Percentiles rank a stretch among this genome's conserved stretches.
phyloP scores from a whole-genome alignment of 2,329 filamentous ascomycete genomes.

The Colletotrichum gigasporum region DNA sequence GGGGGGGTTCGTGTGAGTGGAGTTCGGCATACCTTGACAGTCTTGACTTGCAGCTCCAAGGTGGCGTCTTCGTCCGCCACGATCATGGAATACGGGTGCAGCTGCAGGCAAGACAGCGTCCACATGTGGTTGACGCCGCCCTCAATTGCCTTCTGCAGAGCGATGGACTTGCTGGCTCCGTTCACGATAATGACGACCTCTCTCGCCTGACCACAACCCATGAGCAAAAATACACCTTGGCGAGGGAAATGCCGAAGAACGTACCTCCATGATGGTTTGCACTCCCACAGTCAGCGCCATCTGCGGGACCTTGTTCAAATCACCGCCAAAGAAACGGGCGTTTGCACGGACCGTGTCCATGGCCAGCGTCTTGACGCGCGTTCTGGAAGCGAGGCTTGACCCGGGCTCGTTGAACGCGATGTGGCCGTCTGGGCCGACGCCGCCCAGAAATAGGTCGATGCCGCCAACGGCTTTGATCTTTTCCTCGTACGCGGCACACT shows the following conservation, averaged over 20 bases:
- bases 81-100: constrained; percentile 77
- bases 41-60: constrained; percentile 71
- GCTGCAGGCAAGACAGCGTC: constrained; percentile 78
- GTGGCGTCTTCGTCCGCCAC: constrained; percentile 80
- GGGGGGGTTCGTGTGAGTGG: too few species aligned
- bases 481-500: constrained; percentile 78
- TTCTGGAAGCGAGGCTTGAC: constrained; percentile 74
- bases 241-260: constrained; percentile 58
- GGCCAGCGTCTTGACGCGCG: constrained; percentile 79
- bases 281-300: constrained; percentile 45
- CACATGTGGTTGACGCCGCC: constrained; percentile 83
- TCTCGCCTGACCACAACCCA: constrained; percentile 70
- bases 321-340: constrained; percentile 64
- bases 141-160: constrained; percentile 78
- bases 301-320: constrained; percentile 33
- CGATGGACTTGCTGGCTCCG: constrained; percentile 76
- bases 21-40: constrained; percentile 66
- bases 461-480: constrained; percentile 74
- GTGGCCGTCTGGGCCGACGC: constrained; percentile 81
- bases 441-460: constrained; percentile 81
- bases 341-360: constrained; percentile 83
- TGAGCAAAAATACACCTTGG: constrained; percentile 67
- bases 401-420: constrained; percentile 87
- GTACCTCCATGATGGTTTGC: constrained; percentile 51
- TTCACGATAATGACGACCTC: constrained; percentile 81